Conservation (phyloP, 202 grass and related monocot species). For the Carex sylvatica region DNA sequence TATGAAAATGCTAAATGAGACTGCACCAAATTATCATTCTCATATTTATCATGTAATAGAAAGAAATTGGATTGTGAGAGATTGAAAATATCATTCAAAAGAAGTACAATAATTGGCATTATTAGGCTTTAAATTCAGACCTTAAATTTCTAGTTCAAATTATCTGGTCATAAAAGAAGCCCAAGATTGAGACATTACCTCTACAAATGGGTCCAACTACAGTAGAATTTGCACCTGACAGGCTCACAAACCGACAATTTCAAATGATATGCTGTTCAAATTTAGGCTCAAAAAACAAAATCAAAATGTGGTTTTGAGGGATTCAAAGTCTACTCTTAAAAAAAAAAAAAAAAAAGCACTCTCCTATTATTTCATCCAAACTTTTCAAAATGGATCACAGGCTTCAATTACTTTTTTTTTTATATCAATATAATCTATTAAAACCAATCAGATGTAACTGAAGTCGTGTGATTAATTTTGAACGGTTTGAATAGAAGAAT, state of each 20-base stretch:
- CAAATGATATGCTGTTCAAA: background rate
- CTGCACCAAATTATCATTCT: background rate
- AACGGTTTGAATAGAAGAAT: too few relatives aligned
- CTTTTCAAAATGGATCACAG: too few relatives aligned
- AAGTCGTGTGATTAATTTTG: too few relatives aligned
- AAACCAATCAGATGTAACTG: too few relatives aligned
- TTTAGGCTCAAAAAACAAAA: slow-evolving; percentile 4
- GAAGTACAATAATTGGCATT: background rate
- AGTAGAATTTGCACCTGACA: background rate
- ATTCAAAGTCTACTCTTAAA: too few relatives aligned
- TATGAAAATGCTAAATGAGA: background rate
- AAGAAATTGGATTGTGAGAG: background rate
- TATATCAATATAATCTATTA: too few relatives aligned
- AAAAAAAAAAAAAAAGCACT: too few relatives aligned
- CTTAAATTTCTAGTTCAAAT: background rate
- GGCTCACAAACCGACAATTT: background rate
- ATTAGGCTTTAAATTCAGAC: background rate
- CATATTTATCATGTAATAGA: slow-evolving; percentile 1
- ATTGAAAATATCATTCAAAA: background rate
- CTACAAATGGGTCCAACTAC: background rate
- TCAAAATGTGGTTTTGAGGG: background rate
- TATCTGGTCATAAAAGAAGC: background rate
- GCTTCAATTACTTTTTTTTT: too few relatives aligned
- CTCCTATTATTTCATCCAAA: too few relatives aligned
- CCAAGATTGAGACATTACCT: slow-evolving; percentile 8